phyloP scores from a whole-genome alignment of 352 stramenopile genomes.

The Pythium chondricola region DNA sequence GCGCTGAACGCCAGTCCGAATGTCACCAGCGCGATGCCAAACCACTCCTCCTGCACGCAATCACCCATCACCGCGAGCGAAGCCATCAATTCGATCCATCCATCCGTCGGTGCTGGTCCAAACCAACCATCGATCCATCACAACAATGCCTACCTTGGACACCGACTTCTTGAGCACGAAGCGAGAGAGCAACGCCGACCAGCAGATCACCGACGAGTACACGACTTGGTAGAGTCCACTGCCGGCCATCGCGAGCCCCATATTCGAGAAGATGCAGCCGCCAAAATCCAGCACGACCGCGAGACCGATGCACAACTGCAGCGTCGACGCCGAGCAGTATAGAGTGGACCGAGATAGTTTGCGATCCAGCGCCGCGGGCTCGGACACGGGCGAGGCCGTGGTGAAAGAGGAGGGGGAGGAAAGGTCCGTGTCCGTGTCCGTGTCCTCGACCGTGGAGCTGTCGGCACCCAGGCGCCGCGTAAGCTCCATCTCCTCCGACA shows the following conservation, averaged over 20 bases:
- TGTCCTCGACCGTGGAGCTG: constrained; percentile 16
- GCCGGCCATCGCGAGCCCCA: constrained; percentile 74
- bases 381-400: not conserved
- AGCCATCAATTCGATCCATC: not conserved
- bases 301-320: constrained; percentile 59
- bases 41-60: constrained; percentile 71
- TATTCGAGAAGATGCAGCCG: constrained; percentile 81
- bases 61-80: too few relatives aligned
- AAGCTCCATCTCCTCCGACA: constrained; percentile 34
- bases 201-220: constrained; percentile 85
- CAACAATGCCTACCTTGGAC: constrained; percentile 19
- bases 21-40: constrained; percentile 75
- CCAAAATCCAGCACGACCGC: constrained; percentile 79
- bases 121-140: not conserved
- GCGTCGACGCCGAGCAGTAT: constrained; percentile 37
- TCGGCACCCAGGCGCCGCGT: constrained; percentile 27
- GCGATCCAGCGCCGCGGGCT: constrained; percentile 1
- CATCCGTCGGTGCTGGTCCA: not conserved
- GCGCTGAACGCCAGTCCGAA: constrained; percentile 80
- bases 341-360: constrained; percentile 18
- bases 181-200: constrained; percentile 75
- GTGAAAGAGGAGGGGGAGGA: not conserved
- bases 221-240: constrained; percentile 80
- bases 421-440: constrained; percentile 6
- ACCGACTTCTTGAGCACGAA: constrained; percentile 73